These are phyloP conservation scores for Kazachstania psychrophila DNA, from an alignment of 805 yeast species.

Conservation along the genomic window DNA sequence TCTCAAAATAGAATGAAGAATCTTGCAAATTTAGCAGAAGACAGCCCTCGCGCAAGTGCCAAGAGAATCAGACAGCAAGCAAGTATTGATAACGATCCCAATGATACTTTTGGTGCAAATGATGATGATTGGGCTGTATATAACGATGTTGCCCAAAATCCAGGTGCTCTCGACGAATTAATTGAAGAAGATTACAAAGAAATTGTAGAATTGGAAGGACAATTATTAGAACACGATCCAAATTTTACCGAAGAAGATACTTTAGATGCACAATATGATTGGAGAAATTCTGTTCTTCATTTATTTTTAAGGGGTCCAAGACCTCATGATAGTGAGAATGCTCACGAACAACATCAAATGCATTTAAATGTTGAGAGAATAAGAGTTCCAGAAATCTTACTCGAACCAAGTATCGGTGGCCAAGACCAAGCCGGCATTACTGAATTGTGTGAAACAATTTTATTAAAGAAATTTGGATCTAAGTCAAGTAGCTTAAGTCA, in stretches of 20 bases:
- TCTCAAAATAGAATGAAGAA: constrained; percentile 89
- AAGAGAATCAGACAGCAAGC: constrained; percentile 48
- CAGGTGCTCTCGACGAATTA: constrained; percentile 57
- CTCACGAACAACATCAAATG: constrained; percentile 82
- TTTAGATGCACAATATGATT: constrained; percentile 69
- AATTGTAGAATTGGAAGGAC: constrained; percentile 57
- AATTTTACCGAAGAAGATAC: constrained; percentile 80
- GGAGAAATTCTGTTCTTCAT: constrained; percentile 74
- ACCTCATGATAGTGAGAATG: constrained; percentile 70
- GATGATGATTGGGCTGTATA: constrained; percentile 95
- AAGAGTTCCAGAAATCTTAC: constrained; percentile 82
- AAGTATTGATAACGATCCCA: constrained; percentile 81
- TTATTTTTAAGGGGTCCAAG: constrained; percentile 85
- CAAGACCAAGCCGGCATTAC: constrained; percentile 90
- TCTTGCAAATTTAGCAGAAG: constrained; percentile 81
- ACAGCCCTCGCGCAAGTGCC: constrained; percentile 33
- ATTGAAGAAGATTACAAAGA: constrained; percentile 64
- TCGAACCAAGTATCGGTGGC: constrained; percentile 91
- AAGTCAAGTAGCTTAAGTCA: constrained; percentile 36
- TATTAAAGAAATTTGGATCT: constrained; percentile 55
- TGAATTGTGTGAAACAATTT: constrained; percentile 62
- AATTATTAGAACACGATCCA: constrained; percentile 74
- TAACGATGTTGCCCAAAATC: constrained; percentile 66
- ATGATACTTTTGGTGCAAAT: constrained; percentile 88
- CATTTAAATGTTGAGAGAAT: constrained; percentile 87